These are phyloP conservation scores for Colletotrichum caudatum DNA, from an alignment of 2,329 filamentous ascomycete species.

Conservation along the genomic window DNA sequence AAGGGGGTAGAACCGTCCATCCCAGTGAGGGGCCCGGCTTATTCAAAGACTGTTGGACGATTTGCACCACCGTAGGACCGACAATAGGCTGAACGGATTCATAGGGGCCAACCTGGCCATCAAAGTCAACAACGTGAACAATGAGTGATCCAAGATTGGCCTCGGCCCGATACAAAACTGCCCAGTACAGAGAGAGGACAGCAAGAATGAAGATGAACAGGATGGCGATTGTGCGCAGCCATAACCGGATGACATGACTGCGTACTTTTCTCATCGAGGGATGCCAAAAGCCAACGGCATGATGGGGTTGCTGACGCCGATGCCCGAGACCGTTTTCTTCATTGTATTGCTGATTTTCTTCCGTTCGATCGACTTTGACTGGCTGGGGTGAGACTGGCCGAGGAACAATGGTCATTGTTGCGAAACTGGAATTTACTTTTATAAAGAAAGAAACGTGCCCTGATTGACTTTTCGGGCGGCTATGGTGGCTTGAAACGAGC, in stretches of 20 bases:
- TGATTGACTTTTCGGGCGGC: neutral
- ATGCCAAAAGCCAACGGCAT: conserved; percentile 61
- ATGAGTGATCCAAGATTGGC: conserved; percentile 60
- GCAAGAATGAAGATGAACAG: conserved; percentile 67
- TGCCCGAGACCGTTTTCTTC: conserved; percentile 5
- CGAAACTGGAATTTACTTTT: neutral
- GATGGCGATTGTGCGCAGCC: conserved; percentile 50
- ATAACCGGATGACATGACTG: conserved; percentile 45
- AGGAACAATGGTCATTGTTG: neutral
- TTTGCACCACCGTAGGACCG: conserved; percentile 64
- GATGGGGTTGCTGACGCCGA: conserved; percentile 39
- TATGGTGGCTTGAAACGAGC: conserved; percentile 7
- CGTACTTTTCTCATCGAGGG: conserved; percentile 48
- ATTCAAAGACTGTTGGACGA: conserved; percentile 57
- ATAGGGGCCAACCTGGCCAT: conserved; percentile 66
- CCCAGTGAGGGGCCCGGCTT: conserved; percentile 59
- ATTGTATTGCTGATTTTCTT: neutral
- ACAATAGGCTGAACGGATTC: conserved; percentile 62
- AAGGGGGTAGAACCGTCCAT: conserved; percentile 60
- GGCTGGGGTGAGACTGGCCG: too few relatives aligned
- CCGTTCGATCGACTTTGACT: neutral
- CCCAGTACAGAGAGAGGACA: conserved; percentile 73
- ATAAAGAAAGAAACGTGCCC: neutral
- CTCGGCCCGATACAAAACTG: conserved; percentile 63
- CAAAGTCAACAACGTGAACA: conserved; percentile 73